Conservation (phyloP, 192 early-diverging fungal genomes). For the Radiomyces spectabilis region DNA sequence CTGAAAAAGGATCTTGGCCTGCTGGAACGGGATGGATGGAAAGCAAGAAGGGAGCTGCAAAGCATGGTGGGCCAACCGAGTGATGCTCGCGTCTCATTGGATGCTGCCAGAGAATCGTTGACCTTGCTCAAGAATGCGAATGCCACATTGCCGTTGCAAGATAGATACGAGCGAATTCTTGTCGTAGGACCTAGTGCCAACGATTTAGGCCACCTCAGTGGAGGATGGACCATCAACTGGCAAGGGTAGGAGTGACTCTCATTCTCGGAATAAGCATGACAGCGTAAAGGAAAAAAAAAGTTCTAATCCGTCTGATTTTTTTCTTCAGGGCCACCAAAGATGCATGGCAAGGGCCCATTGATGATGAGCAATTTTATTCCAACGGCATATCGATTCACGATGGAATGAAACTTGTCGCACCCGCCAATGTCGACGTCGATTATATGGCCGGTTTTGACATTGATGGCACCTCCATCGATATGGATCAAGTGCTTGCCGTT, state of each 20-base stretch:
- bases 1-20: conserved; percentile 61
- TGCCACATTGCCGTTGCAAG: conserved; percentile 36
- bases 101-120: conserved; percentile 46
- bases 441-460: conserved; percentile 38
- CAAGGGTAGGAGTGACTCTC: conserved; percentile 31
- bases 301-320: background rate
- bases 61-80: conserved; percentile 36
- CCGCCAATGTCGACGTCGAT: conserved; percentile 1
- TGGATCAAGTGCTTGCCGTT: conserved; percentile 11
- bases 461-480: conserved; percentile 24
- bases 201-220: conserved; percentile 41
- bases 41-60: conserved; percentile 27
- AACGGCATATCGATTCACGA: conserved; percentile 27
- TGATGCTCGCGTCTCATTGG: conserved; percentile 39
- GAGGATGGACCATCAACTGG: conserved; percentile 60
- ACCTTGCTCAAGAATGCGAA: conserved; percentile 52
- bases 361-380: conserved; percentile 36
- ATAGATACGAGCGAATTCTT: conserved; percentile 31
- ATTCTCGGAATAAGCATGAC: too few relatives aligned
- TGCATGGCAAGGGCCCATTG: conserved; percentile 33
- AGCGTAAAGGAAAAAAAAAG: conserved; percentile 2
- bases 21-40: conserved; percentile 33
- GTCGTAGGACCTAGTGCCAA: conserved; percentile 54
- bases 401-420: conserved; percentile 25
- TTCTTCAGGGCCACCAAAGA: conserved; percentile 4